These are phyloP conservation scores for Cutaneotrichosporon cavernicola DNA, from an alignment of 1,284 basidiomycete species.

Conservation along the genomic window DNA sequence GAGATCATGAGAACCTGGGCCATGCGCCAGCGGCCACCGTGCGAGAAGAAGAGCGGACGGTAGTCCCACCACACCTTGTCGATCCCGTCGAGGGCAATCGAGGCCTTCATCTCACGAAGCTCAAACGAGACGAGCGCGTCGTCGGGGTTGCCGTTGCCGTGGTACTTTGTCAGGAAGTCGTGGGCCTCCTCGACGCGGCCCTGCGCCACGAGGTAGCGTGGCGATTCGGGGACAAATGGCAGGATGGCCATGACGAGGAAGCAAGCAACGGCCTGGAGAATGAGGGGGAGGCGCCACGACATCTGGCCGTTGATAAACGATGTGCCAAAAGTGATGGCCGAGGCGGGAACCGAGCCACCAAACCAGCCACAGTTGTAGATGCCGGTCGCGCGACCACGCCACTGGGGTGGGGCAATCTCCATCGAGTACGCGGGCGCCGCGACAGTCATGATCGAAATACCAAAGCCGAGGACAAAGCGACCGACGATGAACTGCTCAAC, in stretches of 20 bases:
- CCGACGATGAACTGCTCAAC: conserved; percentile 46
- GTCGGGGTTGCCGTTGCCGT: conserved; percentile 36
- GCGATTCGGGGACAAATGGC: conserved; percentile 34
- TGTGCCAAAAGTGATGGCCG: conserved; percentile 44
- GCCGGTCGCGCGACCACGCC: conserved; percentile 63
- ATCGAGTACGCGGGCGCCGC: conserved; percentile 58
- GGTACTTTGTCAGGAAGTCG: conserved; percentile 69
- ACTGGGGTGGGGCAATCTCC: conserved; percentile 62
- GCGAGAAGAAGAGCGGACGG: conserved; percentile 36
- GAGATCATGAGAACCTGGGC: conserved; percentile 46
- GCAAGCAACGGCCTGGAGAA: conserved; percentile 30
- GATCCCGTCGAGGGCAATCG: conserved; percentile 59
- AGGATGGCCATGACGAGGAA: conserved; percentile 16
- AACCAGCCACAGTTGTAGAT: conserved; percentile 51
- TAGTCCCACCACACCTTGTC: conserved; percentile 64
- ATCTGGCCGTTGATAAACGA: conserved; percentile 30
- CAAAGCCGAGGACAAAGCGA: conserved; percentile 52
- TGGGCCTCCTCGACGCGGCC: conserved; percentile 63
- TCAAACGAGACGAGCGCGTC: conserved; percentile 57
- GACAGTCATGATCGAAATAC: conserved; percentile 53
- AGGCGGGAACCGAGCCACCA: conserved; percentile 38
- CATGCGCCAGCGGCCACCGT: conserved; percentile 40
- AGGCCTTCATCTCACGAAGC: conserved; percentile 61
- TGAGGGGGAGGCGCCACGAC: conserved; percentile 36
- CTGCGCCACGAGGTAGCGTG: conserved; percentile 33